phyloP scores from a whole-genome alignment of 495 filamentous ascomycete species.

The Podospora tetraspora region DNA sequence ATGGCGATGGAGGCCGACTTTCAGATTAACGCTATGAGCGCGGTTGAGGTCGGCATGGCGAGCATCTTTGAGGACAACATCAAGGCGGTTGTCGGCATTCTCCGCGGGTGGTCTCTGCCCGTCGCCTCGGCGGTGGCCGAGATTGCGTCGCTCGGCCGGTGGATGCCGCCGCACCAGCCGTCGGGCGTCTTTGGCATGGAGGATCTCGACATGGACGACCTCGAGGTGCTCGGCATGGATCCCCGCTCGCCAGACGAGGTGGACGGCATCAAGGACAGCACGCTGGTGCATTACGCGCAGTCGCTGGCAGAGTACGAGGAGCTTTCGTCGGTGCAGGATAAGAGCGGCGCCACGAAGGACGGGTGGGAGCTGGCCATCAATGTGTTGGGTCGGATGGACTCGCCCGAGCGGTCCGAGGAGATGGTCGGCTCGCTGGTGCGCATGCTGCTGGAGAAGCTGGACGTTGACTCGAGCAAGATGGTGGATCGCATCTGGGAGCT shows the following conservation, averaged over 20 bases:
- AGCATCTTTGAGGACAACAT: slow-evolving; percentile 72
- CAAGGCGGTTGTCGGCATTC: slow-evolving; percentile 64
- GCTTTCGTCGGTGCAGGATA: slow-evolving; percentile 26
- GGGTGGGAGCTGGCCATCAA: slow-evolving; percentile 86
- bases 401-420: slow-evolving; percentile 56
- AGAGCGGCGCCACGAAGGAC: slow-evolving; percentile 43
- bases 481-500: slow-evolving; percentile 71
- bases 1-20: slow-evolving; percentile 48
- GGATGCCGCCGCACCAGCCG: slow-evolving; percentile 56
- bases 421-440: slow-evolving; percentile 51
- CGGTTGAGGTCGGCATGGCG: slow-evolving; percentile 71
- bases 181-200: slow-evolving; percentile 26
- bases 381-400: slow-evolving; percentile 67
- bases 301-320: slow-evolving; percentile 44
- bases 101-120: slow-evolving; percentile 72
- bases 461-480: slow-evolving; percentile 56
- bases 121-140: slow-evolving; percentile 73
- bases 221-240: slow-evolving; percentile 50
- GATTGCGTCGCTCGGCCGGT: slow-evolving; percentile 66
- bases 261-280: slow-evolving; percentile 59
- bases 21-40: slow-evolving; percentile 63
- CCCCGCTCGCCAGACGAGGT: slow-evolving; percentile 39
- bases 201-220: slow-evolving; percentile 49
- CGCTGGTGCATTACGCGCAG: slow-evolving; percentile 68
- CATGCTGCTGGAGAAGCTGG: slow-evolving; percentile 57